These are phyloP conservation scores for Triticum timopheevii DNA, from an alignment of 176 grass and related monocot genomes.

Conservation along the genomic window DNA sequence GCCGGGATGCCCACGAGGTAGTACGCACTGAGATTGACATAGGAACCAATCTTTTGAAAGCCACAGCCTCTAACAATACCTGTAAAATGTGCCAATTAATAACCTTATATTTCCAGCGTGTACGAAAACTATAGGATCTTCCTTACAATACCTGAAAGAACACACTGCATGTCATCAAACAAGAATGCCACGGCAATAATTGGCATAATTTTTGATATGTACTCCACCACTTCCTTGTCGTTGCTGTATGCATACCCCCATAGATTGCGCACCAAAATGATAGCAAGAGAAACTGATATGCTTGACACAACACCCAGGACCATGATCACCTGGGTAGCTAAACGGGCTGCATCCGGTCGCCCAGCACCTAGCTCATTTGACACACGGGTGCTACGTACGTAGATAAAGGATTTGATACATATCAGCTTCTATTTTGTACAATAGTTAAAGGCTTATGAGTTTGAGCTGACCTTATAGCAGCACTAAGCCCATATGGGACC, in stretches of 20 bases:
- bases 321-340: conserved; percentile 58
- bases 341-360: conserved; percentile 36
- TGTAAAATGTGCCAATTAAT: neutral
- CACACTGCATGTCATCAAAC: conserved; percentile 65
- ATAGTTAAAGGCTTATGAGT: neutral
- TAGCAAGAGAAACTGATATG: conserved; percentile 25
- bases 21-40: conserved; percentile 40
- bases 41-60: conserved; percentile 43
- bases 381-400: conserved; percentile 52
- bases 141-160: conserved; percentile 60
- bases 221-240: conserved; percentile 69
- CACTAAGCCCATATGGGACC: conserved; percentile 70
- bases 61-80: conserved; percentile 43
- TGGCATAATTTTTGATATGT: conserved; percentile 55
- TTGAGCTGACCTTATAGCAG: conserved; percentile 64
- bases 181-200: conserved; percentile 57
- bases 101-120: too few species aligned
- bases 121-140: neutral
- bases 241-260: conserved; percentile 75
- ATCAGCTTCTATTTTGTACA: neutral
- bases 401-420: neutral
- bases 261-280: conserved; percentile 50
- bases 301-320: conserved; percentile 30
- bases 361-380: conserved; percentile 87
- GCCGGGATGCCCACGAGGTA: conserved; percentile 36